Base-by-base conservation (phyloP, 169 alveolate genomes). In the Ichthyophthirius multifiliis region DNA sequence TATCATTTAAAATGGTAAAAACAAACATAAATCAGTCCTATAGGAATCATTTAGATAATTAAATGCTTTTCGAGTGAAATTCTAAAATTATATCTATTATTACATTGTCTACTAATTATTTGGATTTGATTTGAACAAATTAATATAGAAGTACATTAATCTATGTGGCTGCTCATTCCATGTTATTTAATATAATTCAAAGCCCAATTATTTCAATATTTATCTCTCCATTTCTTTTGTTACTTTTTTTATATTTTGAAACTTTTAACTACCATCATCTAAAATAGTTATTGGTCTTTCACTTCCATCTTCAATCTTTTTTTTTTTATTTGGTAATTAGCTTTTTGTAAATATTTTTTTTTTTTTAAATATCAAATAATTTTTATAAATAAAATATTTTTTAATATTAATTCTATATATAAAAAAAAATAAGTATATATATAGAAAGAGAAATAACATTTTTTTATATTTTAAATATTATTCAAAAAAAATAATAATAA, bases 181-280 rank as follows among this genome's bases (percentile, higher is more conserved):
- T 37, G 77, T 34, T 37, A 67, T 39, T 67, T 67, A 37, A 41
- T 67, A 67, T 2, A 67, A n/a, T 41, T 67, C 77, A 39, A 67
- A 67, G 16, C 77, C 77, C 31, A 67, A 39, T 39, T 67, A 35
- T n/a, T 41, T 37, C 45, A 67, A 18, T 18, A 67, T 67, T 23
- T 67, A 30, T 67, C 77, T 34, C 30, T 67, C 77, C 48, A 39
- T 67, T 20, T 67, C 77, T 67, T 35, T n/a, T 6, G 41, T 44
- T 5, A 67, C 62, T 67, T 67, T 27, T 39, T 16, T 37, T 27
- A 55, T 15, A 23, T 27, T 34, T 27, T 55, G 23, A 55, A 55
- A 55, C 6, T 55, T 55, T 4, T 15, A 16, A 18, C 43, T 27
- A 27, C 31, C 31, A 55, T 55, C 71, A 55, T 55, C 71, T 20